Conservation (phyloP, 2,329 filamentous ascomycete species). For the Aspergillus brasiliensis region DNA sequence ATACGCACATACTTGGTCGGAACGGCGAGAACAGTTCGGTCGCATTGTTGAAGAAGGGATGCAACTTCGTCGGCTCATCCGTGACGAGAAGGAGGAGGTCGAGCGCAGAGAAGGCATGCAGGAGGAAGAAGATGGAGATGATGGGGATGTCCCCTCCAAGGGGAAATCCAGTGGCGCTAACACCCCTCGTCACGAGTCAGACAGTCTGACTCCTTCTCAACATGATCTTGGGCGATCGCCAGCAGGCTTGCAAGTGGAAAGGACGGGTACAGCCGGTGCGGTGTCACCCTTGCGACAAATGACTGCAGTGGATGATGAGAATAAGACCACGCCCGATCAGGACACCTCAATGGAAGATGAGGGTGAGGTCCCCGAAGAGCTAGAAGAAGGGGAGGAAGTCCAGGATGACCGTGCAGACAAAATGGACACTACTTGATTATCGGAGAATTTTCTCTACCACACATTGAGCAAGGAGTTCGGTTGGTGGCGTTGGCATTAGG, state of each 20-base stretch:
- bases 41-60: slow-evolving; percentile 90
- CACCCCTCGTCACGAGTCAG: slow-evolving; percentile 54
- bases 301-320: slow-evolving; percentile 42
- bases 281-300: slow-evolving; percentile 44
- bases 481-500: slow-evolving; percentile 25
- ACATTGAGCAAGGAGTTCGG: slow-evolving; percentile 33
- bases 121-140: slow-evolving; percentile 61
- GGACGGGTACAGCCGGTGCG: slow-evolving; percentile 30
- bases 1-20: slow-evolving; percentile 80
- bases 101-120: slow-evolving; percentile 82
- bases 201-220: slow-evolving; percentile 42
- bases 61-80: slow-evolving; percentile 78
- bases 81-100: slow-evolving; percentile 93
- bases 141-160: slow-evolving; percentile 53
- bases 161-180: slow-evolving; percentile 52
- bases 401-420: slow-evolving; percentile 55
- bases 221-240: slow-evolving; percentile 31
- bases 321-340: slow-evolving; percentile 38
- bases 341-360: slow-evolving; percentile 64
- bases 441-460: slow-evolving; percentile 18
- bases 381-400: slow-evolving; percentile 54
- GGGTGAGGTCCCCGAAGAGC: slow-evolving; percentile 48
- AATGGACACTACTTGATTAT: slow-evolving; percentile 63
- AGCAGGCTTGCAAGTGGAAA: slow-evolving; percentile 35
- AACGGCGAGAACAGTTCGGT: slow-evolving; percentile 82